Evolutionary conservation across 768 basidiomycete genomes (phyloP), one percentile per base, ranked within the genome.

Genomic region (Tulasnella calospora): DNA sequence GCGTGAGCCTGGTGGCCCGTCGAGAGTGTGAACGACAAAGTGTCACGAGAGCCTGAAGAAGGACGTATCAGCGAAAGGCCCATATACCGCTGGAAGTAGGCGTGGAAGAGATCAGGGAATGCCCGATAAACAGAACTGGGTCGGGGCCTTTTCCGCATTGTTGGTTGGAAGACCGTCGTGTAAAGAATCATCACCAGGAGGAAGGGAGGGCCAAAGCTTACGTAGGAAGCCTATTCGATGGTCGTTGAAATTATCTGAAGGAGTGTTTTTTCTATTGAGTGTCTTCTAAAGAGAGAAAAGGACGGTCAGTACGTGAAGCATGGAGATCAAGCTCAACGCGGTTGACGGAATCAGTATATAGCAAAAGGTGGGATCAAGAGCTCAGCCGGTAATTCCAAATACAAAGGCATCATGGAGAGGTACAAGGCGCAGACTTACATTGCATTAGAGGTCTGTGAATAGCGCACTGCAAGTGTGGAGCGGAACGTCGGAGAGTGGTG

Each of bases 131-230:
- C 57, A 61, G 57, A 61, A 61, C 57, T 61, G 57, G 57, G 57
- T 61, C 57, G n/a, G 57, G 57, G 57, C 57, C 57, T 61, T 61
- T 61, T 61, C 57, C 57, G 57, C 57, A 61, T 61, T 61, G 23
- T n/a, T 27, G 57, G 57, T 61, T 61, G 57, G 57, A 61, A 61
- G 57, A 61, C 57, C 57, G 57, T 61, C 57, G 57, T 61, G 57
- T 61, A 61, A 61, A 61, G 27, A 6, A 61, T 61, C 57, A 61
- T 61, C 12, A 61, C 40, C 40, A 61, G 57, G 30, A 61, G 30
- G n/a, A 5, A 30, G 30, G 12, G n/a, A 47, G 57, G 57, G 8
- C 40, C 40, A 40, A 40, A 40, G 30, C 57, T 0, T 61, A 61
- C 57, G 0, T 30, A 15, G 17, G 46, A 21, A 47, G 46, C 15